Evolutionary conservation across 2,329 filamentous ascomycete genomes (phyloP), one percentile per base, ranked within the genome.

Genomic region (Pestalotiopsis sp.): DNA sequence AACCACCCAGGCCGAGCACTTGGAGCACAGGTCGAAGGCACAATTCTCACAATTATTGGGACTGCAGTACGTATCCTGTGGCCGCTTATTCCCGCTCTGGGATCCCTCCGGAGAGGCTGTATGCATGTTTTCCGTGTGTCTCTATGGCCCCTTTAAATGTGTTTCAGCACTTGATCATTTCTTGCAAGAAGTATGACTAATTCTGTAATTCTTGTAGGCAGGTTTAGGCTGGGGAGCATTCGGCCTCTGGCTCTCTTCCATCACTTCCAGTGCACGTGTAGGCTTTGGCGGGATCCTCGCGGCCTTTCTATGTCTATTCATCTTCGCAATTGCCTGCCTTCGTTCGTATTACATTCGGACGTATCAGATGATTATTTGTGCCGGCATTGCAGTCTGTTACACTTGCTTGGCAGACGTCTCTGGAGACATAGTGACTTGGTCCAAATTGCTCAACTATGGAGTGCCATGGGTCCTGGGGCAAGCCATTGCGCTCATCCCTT

Each of bases 401-500:
- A 83, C 85, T 3, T 85, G 82, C 63, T 77, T 90, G 27, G 84
- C 85, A 4, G 84, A 87, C 57, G 83, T 85, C 12, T 82, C 81
- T 11, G 76, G 77, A 23, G 71, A 73, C 9, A 69, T 75, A 1
- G 80, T 88, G 4, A 75, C 80, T 5, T 89, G 87, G 87, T 68
- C 71, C 27, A 88, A 87, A 71, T 72, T 88, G 2, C 82, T 83
- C 69, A 78, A 80, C 60, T 90, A 87, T 73, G 86, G 82, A 2
- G 80, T 89, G 39, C 85, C 88, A 2, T 90, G 86, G 86, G 75
- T 85, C 1, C 69, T 88, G 7, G 88, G 88, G 0, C 86, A 89
- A 73, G 85, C 80, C 1, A 82, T 90, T 65, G 82, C 84, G 63
- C 77, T 90, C 41, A 64, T 83, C 17, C 78, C 88, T 27, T 87